phyloP scores from a whole-genome alignment of 768 basidiomycete species.

The Hygrophoropsis aurantiaca region DNA sequence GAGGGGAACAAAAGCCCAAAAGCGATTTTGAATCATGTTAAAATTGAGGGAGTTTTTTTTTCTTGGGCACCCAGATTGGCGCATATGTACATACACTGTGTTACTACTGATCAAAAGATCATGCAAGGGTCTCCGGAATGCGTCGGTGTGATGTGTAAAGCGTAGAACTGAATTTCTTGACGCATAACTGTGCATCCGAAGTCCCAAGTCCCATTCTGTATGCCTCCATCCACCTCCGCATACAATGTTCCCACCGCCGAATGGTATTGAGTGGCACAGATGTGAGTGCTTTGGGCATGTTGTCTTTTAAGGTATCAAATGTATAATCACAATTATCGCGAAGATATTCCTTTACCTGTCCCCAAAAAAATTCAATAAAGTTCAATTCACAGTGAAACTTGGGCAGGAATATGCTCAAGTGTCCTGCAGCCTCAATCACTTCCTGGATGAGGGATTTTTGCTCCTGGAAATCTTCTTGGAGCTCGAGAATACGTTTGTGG shows the following conservation, averaged over 20 bases:
- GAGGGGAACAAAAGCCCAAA: too few species aligned
- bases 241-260: conserved; percentile 11
- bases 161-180: conserved; percentile 11
- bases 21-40: too few species aligned
- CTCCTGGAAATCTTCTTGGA: conserved; percentile 25
- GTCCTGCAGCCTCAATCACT: conserved; percentile 23
- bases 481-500: conserved; percentile 21
- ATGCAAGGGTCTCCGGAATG: conserved; percentile 9
- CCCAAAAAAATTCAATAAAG: conserved; percentile 27
- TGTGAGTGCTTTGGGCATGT: conserved; percentile 20
- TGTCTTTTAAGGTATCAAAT: conserved; percentile 21
- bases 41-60: too few species aligned
- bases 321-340: conserved; percentile 24
- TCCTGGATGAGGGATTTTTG: conserved; percentile 24
- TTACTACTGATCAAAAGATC: too few species aligned
- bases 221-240: conserved; percentile 16
- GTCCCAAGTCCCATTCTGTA: conserved; percentile 10
- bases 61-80: too few species aligned
- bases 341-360: conserved; percentile 23
- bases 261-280: conserved; percentile 13
- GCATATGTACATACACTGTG: too few species aligned
- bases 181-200: conserved; percentile 13
- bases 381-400: conserved; percentile 31
- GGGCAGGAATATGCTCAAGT: conserved; percentile 25
- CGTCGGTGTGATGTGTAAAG: conserved; percentile 14